Percentiles rank a stretch among this genome's conserved stretches.
phyloP scores from a whole-genome alignment of 2,329 filamentous ascomycete genomes.

The Talaromyces sp. region DNA sequence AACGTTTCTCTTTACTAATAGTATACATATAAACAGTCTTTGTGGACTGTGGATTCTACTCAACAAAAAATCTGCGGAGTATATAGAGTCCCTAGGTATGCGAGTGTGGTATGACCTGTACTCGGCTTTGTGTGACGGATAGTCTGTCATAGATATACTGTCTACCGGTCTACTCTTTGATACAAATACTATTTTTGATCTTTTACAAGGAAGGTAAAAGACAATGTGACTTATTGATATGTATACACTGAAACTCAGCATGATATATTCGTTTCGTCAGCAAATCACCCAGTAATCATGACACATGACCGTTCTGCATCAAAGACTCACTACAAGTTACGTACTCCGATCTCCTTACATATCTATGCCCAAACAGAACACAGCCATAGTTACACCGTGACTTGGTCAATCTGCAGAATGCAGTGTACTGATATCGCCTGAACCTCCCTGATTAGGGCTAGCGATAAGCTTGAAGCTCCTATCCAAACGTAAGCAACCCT shows the following conservation, averaged over 20 bases:
- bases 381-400: background rate
- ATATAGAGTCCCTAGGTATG: background rate
- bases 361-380: background rate
- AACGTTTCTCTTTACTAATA: background rate
- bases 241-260: background rate
- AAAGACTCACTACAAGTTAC: background rate
- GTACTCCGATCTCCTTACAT: background rate
- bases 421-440: constrained; percentile 5
- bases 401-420: background rate
- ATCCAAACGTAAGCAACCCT: background rate
- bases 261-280: background rate
- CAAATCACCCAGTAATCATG: background rate
- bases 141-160: background rate
- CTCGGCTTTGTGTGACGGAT: background rate
- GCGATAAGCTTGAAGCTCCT: constrained; percentile 1
- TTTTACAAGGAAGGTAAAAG: background rate
- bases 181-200: background rate
- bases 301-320: background rate
- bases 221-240: background rate
- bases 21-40: too few species aligned
- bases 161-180: background rate
- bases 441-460: constrained; percentile 18
- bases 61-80: background rate
- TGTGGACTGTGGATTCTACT: background rate
- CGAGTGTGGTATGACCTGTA: too few species aligned